These are phyloP conservation scores for Lactarius indigo DNA, from an alignment of 768 basidiomycete species.

Conservation along the genomic window DNA sequence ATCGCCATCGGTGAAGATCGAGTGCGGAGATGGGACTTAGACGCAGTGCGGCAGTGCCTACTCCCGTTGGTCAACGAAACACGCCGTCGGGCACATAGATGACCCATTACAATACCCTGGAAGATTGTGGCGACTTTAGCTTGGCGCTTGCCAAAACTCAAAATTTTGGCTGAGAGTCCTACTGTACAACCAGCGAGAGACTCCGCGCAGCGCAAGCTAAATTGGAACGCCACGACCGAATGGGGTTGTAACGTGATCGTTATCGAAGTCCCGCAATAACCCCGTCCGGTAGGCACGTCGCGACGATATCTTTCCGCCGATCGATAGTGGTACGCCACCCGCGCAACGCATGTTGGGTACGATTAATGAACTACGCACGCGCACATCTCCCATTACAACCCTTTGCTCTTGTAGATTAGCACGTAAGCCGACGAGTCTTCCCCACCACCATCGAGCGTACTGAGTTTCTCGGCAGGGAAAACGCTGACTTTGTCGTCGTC, in stretches of 20 bases:
- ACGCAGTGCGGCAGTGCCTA: background rate
- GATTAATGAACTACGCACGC: conserved; percentile 13
- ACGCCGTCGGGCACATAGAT: background rate
- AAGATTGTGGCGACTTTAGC: background rate
- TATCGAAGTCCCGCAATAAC: background rate
- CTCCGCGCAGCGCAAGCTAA: background rate
- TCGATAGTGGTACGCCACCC: background rate
- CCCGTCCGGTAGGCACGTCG: background rate
- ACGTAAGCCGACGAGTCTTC: conserved; percentile 91
- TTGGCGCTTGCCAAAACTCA: background rate
- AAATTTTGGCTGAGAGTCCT: background rate
- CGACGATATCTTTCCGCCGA: background rate
- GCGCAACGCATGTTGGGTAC: conserved; percentile 3
- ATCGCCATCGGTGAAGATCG: background rate
- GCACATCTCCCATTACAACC: conserved; percentile 24
- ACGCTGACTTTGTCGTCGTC: conserved; percentile 92
- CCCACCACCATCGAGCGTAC: conserved; percentile 84
- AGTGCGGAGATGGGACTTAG: background rate
- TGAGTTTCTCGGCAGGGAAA: conserved; percentile 81
- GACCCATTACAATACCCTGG: background rate
- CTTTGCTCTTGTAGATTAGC: conserved; percentile 73
- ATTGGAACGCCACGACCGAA: background rate
- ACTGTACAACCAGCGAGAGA: background rate
- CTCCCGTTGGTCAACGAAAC: background rate
- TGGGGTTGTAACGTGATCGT: background rate